Evolutionary conservation across 345 rosid genomes (phyloP).

Genomic region (Psidium friedrichsthalianum): DNA sequence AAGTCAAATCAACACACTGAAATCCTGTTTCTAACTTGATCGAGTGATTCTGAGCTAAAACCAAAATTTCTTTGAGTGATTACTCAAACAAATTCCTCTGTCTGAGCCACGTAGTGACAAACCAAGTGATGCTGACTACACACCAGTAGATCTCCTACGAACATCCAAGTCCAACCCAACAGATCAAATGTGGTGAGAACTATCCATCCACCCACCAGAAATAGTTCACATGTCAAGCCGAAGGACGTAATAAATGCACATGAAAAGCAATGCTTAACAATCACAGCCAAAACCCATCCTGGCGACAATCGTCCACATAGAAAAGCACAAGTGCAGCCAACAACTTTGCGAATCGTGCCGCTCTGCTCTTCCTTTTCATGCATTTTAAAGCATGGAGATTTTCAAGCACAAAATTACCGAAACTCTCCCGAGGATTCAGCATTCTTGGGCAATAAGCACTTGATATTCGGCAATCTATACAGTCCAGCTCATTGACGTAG

Average conservation of each 20-base stretch:
- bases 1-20: neutral
- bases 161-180: neutral
- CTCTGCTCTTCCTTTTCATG: neutral
- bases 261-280: neutral
- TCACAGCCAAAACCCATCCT: neutral
- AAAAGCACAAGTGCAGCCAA: neutral
- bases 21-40: neutral
- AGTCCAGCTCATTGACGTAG: neutral
- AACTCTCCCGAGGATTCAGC: neutral
- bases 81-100: neutral
- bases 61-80: neutral
- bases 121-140: neutral
- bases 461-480: neutral
- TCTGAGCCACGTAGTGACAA: neutral
- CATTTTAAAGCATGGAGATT: neutral
- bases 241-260: neutral
- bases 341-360: neutral
- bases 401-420: neutral
- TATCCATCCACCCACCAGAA: neutral
- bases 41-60: neutral
- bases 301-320: neutral
- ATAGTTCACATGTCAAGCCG: neutral
- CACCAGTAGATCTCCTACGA: neutral
- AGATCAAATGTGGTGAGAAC: neutral
- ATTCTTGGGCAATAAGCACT: neutral